Conservation (phyloP, 169 alveolate genomes). For the Eimeria nieschulzi region DNA sequence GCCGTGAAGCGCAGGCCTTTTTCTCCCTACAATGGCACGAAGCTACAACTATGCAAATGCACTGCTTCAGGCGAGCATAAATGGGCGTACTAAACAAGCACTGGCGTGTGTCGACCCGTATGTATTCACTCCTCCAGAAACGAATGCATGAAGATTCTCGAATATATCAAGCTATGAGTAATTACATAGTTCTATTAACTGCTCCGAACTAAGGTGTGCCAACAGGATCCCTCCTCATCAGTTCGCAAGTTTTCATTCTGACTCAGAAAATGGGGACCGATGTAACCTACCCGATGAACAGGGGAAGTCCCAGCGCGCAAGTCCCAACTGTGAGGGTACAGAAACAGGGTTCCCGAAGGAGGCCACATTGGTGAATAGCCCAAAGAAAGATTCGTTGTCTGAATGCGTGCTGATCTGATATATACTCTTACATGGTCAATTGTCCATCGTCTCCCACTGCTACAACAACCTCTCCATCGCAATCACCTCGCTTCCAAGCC, state of each 20-base stretch:
- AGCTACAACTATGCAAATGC: not conserved
- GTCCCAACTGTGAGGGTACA: constrained; percentile 70
- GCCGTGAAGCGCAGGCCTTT: no score
- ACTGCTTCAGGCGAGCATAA: not conserved
- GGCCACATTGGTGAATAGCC: not conserved
- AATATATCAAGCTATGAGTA: no score
- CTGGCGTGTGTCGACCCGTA: not conserved
- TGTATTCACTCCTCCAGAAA: no score
- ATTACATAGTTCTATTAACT: no score
- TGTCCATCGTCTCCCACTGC: constrained; percentile 74
- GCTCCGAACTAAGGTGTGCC: no score
- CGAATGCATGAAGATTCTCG: no score
- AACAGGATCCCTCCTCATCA: no score
- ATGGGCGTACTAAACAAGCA: not conserved
- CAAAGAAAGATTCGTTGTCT: not conserved
- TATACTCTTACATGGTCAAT: constrained; percentile 56
- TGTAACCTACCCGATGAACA: constrained; percentile 66
- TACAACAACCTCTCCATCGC: constrained; percentile 65
- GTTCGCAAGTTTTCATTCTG: not conserved
- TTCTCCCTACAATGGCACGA: no score
- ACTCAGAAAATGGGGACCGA: not conserved
- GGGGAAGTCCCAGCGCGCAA: constrained; percentile 69
- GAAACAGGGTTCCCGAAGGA: not conserved
- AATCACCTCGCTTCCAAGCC: constrained; percentile 71
- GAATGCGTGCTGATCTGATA: not conserved